A percentile compares a stretch with the other conserved stretches of the same genome.
These are phyloP conservation scores for Yamadazyma insecticola DNA, from an alignment of 805 yeast genomes.

Conservation along the genomic window DNA sequence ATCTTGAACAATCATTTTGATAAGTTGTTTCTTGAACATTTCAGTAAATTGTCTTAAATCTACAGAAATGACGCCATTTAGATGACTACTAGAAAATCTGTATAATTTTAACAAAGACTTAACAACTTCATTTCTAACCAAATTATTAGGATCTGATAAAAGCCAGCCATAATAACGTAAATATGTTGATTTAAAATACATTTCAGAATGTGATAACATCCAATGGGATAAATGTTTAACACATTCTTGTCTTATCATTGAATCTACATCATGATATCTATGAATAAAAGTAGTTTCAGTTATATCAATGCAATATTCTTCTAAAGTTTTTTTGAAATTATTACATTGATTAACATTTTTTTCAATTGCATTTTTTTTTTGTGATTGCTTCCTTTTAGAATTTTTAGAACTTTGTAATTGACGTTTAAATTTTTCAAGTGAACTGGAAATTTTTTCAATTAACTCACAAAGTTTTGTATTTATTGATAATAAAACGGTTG, in stretches of 20 bases:
- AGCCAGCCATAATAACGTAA: conserved; percentile 82
- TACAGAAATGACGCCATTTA: conserved; percentile 33
- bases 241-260: conserved; percentile 66
- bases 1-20: conserved; percentile 49
- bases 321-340: conserved; percentile 48
- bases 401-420: conserved; percentile 30
- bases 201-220: conserved; percentile 68
- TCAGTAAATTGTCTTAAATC: conserved; percentile 78
- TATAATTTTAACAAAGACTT: conserved; percentile 50
- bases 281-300: conserved; percentile 64
- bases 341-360: conserved; percentile 12
- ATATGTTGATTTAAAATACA: conserved; percentile 63
- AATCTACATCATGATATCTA: conserved; percentile 78
- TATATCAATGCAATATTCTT: conserved; percentile 59
- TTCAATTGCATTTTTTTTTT: conserved; percentile 39
- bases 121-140: conserved; percentile 63
- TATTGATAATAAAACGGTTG: conserved; percentile 53
- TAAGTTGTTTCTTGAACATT: conserved; percentile 59
- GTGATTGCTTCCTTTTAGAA: conserved; percentile 39
- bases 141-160: conserved; percentile 60
- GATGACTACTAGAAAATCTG: conserved; percentile 13
- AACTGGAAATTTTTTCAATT: conserved; percentile 29
- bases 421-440: conserved; percentile 40
- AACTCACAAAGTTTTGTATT: conserved; percentile 57
- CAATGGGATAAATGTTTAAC: conserved; percentile 59